phyloP scores from a whole-genome alignment of 305 asterid genomes.

The Fraxinus xanthoxyloides region DNA sequence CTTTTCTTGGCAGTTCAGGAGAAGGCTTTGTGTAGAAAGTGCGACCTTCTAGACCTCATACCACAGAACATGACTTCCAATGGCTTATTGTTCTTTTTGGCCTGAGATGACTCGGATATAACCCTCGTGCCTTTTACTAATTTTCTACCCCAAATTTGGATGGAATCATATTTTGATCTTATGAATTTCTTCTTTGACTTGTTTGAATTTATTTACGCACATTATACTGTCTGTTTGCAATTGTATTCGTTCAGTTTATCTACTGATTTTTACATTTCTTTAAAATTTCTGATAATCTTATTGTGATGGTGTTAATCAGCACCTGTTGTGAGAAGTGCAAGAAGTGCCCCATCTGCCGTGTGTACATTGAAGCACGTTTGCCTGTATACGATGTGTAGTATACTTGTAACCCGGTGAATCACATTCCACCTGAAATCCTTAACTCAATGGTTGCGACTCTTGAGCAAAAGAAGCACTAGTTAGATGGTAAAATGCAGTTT shows the following conservation, averaged over 20 bases:
- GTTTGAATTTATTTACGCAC: not conserved
- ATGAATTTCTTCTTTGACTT: not conserved
- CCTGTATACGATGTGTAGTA: slow-evolving; percentile 67
- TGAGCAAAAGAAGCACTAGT: not conserved
- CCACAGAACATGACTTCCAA: not conserved
- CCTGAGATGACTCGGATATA: not conserved
- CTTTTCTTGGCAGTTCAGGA: not conserved
- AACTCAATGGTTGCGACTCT: no score
- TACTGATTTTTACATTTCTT: not conserved
- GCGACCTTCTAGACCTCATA: not conserved
- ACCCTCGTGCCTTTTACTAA: not conserved
- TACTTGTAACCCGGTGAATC: slow-evolving; percentile 8
- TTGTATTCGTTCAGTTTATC: not conserved
- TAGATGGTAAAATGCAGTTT: slow-evolving; percentile 55
- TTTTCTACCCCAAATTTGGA: not conserved
- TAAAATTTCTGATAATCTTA: slow-evolving; percentile 6
- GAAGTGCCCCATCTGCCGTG: slow-evolving; percentile 92
- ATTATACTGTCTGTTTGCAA: not conserved
- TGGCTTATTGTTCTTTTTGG: not conserved
- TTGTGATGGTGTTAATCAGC: slow-evolving; percentile 35
- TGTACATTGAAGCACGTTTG: slow-evolving; percentile 69
- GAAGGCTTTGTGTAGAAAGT: not conserved
- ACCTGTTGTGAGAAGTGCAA: slow-evolving; percentile 81
- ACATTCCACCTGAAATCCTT: slow-evolving; percentile 1
- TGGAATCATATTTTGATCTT: not conserved